Evolutionary conservation across 2,329 filamentous ascomycete species (phyloP).

Genomic region (Atkinsonella texensis): DNA sequence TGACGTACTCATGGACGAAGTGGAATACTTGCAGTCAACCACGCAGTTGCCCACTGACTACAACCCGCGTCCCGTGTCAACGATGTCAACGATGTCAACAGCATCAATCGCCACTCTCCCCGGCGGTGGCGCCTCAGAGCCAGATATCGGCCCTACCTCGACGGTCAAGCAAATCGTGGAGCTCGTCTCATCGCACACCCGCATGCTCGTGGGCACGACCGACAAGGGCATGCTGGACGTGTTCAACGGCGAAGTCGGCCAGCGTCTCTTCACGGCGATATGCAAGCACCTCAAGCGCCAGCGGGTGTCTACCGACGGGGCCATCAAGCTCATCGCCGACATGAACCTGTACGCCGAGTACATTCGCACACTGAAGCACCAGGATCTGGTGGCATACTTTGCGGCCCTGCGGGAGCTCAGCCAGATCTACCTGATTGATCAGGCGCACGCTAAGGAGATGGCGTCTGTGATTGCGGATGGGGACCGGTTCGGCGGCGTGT

Average conservation of each 20-base stretch:
- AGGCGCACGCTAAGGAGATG: slow-evolving; percentile 78
- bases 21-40: slow-evolving; percentile 87
- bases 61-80: slow-evolving; percentile 48
- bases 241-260: slow-evolving; percentile 93
- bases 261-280: slow-evolving; percentile 79
- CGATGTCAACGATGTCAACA: slow-evolving; percentile 9
- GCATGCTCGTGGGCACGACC: slow-evolving; percentile 86
- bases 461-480: slow-evolving; percentile 88
- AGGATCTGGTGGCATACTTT: slow-evolving; percentile 80
- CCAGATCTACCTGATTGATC: slow-evolving; percentile 89
- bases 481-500: slow-evolving; percentile 82
- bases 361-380: slow-evolving; percentile 69
- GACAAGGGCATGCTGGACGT: slow-evolving; percentile 98
- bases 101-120: slow-evolving; percentile 10
- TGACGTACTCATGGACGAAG: slow-evolving; percentile 95
- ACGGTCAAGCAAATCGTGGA: slow-evolving; percentile 74
- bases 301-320: slow-evolving; percentile 78
- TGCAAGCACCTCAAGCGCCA: slow-evolving; percentile 98
- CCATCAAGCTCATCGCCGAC: slow-evolving; percentile 87
- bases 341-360: slow-evolving; percentile 91
- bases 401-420: slow-evolving; percentile 80
- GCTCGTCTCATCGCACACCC: slow-evolving; percentile 77
- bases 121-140: slow-evolving; percentile 21
- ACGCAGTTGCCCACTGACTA: slow-evolving; percentile 81
- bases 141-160: slow-evolving; percentile 54